Conservation (phyloP, 2,329 filamentous ascomycete species). For the Eutypella sp. region DNA sequence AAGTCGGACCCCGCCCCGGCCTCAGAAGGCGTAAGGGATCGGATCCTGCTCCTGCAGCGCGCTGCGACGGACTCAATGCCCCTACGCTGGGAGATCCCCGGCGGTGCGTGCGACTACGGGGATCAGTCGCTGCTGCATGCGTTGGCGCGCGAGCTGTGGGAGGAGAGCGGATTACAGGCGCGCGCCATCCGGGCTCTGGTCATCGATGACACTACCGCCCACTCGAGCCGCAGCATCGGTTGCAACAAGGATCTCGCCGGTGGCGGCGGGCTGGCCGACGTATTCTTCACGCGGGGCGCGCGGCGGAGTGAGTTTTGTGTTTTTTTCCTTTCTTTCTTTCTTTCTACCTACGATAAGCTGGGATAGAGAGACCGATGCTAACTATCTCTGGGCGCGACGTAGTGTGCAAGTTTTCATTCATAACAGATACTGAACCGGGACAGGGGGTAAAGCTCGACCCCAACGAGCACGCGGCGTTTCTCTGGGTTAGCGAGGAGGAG, state of each 20-base stretch:
- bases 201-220: not conserved
- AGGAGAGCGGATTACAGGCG: constrained; percentile 33
- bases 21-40: constrained; percentile 3
- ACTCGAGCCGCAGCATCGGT: not conserved
- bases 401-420: constrained; percentile 25
- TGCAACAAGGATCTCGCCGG: not conserved
- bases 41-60: constrained; percentile 36
- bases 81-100: constrained; percentile 36
- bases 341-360: not conserved
- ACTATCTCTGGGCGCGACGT: not conserved
- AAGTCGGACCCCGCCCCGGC: not conserved
- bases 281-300: constrained; percentile 14
- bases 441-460: constrained; percentile 26
- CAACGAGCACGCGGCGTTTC: constrained; percentile 26
- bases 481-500: constrained; percentile 29
- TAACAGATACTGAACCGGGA: constrained; percentile 18
- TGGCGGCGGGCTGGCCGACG: constrained; percentile 8
- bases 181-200: constrained; percentile 15
- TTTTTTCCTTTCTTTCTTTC: constrained; percentile 1
- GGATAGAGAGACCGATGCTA: no score
- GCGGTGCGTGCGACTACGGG: constrained; percentile 32
- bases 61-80: constrained; percentile 32
- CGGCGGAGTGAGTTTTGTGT: constrained; percentile 1
- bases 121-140: constrained; percentile 34
- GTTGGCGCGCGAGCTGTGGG: constrained; percentile 35